These are phyloP conservation scores for Crithidia brevicula DNA, from an alignment of 208 protist genomes.

Conservation along the genomic window DNA sequence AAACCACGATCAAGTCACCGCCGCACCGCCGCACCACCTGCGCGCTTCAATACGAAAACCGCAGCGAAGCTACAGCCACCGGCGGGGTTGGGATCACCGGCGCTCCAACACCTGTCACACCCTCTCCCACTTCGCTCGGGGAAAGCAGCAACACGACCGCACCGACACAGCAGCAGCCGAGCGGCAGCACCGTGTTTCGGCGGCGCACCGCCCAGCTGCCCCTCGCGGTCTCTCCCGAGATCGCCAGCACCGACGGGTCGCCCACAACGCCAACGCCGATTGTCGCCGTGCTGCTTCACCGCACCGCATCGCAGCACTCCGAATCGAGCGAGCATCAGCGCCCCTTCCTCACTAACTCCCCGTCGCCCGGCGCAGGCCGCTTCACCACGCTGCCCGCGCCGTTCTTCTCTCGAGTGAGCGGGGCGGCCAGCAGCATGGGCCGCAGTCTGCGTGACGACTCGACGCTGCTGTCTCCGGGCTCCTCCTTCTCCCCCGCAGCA, in stretches of 20 bases:
- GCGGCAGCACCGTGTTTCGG: not conserved
- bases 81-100: not conserved
- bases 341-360: slow-evolving; percentile 11
- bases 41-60: too few species aligned
- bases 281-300: slow-evolving; percentile 16
- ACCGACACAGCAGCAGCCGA: not conserved
- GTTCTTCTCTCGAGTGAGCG: slow-evolving; percentile 17
- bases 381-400: slow-evolving; percentile 30
- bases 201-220: not conserved
- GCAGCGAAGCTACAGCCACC: too few species aligned
- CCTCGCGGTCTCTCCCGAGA: not conserved
- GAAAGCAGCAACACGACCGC: too few species aligned
- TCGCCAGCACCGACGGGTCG: not conserved
- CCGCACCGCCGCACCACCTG: not conserved
- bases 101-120: not conserved
- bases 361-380: slow-evolving; percentile 9
- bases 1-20: too few species aligned
- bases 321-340: slow-evolving; percentile 21
- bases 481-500: slow-evolving; percentile 22
- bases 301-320: slow-evolving; percentile 27
- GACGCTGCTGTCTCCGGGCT: slow-evolving; percentile 21
- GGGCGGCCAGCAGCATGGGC: slow-evolving; percentile 1
- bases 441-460: slow-evolving; percentile 35
- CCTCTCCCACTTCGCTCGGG: not conserved
- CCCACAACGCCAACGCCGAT: slow-evolving; percentile 20